Evolutionary conservation across 192 early-diverging fungal species (phyloP).

Genomic region (Linnemannia schmuckeri): DNA sequence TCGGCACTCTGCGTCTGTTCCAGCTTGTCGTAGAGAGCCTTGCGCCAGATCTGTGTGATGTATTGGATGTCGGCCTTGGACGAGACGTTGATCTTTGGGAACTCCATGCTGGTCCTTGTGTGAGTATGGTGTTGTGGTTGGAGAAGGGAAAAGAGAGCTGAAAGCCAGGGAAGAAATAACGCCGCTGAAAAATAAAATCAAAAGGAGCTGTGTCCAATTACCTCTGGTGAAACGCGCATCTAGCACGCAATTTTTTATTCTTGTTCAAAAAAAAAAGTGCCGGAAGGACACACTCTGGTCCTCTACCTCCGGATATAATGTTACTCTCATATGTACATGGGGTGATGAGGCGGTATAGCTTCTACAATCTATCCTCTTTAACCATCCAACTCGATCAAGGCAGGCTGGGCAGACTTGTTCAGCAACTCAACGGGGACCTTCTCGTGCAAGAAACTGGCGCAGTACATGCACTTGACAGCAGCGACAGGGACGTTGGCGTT

Average conservation of each 20-base stretch:
- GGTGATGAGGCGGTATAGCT: neutral
- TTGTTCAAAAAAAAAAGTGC: neutral
- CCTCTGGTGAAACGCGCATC: too few species aligned
- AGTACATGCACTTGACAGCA: slow-evolving; percentile 61
- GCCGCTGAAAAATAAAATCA: neutral
- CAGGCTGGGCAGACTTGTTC: slow-evolving; percentile 35
- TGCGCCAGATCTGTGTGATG: slow-evolving; percentile 33
- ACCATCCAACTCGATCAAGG: slow-evolving; percentile 51
- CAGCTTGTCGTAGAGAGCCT: slow-evolving; percentile 16
- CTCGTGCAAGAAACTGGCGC: slow-evolving; percentile 58
- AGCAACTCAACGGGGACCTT: slow-evolving; percentile 49
- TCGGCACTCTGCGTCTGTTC: slow-evolving; percentile 7
- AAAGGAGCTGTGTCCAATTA: too few species aligned
- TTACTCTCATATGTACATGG: slow-evolving; percentile 2
- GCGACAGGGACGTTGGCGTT: slow-evolving; percentile 46
- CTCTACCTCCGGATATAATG: neutral
- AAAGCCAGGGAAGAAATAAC: neutral
- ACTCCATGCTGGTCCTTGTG: slow-evolving; percentile 19
- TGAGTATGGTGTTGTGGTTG: neutral
- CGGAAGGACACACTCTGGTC: neutral
- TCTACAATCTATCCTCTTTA: neutral
- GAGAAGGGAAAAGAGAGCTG: neutral
- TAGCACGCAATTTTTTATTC: neutral
- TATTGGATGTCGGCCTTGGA: slow-evolving; percentile 51
- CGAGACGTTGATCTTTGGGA: slow-evolving; percentile 55